Percentiles rank a stretch among this genome's conserved stretches.
Conservation (phyloP, 306 rosid species). For the Corylus americana region DNA sequence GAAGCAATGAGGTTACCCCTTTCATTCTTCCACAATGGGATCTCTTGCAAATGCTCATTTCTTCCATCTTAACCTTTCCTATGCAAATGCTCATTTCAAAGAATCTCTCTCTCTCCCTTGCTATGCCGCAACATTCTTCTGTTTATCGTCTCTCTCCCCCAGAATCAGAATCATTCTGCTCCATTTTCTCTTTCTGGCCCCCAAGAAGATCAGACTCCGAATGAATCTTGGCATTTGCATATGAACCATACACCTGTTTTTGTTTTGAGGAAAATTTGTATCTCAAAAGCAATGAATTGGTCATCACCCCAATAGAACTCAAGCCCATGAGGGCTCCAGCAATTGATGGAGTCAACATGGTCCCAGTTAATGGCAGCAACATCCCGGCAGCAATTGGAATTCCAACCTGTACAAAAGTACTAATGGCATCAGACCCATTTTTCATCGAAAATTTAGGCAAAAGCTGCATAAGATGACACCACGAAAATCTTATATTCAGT, state of each 20-base stretch:
- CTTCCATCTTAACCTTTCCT: neutral
- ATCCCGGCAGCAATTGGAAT: conserved; percentile 96
- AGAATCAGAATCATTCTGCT: conserved; percentile 34
- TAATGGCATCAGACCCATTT: conserved; percentile 21
- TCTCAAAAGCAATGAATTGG: conserved; percentile 82
- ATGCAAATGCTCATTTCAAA: neutral
- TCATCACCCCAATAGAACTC: conserved; percentile 87
- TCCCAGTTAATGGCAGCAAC: conserved; percentile 80
- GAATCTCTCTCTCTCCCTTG: conserved; percentile 6
- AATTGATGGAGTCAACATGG: conserved; percentile 87
- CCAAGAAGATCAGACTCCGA: conserved; percentile 29
- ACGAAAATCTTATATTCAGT: neutral
- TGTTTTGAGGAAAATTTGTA: conserved; percentile 61
- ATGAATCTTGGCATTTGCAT: conserved; percentile 29
- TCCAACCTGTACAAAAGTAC: conserved; percentile 65
- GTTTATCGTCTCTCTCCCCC: conserved; percentile 23
- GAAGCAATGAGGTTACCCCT: neutral
- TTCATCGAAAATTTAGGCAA: neutral
- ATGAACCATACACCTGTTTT: conserved; percentile 38
- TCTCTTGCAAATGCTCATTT: neutral
- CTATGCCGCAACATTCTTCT: conserved; percentile 11
- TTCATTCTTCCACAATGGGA: neutral
- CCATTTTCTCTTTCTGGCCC: conserved; percentile 32
- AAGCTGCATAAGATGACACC: neutral
- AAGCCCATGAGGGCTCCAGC: conserved; percentile 98